Evolutionary conservation across 2,329 filamentous ascomycete genomes (phyloP).

Genomic region (Nemania serpens): DNA sequence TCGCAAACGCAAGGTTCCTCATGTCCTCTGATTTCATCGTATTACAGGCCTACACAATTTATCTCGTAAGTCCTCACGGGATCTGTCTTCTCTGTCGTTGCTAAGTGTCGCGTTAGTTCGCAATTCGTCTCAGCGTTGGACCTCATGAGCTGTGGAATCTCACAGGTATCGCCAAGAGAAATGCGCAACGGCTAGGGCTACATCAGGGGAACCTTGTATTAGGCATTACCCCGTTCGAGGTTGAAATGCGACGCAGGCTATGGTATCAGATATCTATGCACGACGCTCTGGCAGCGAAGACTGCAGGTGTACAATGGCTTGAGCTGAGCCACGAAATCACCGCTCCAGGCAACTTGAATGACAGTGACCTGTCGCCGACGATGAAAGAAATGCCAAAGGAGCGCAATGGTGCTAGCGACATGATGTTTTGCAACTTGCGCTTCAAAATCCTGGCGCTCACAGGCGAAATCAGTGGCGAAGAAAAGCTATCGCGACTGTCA

Average conservation of each 20-base stretch:
- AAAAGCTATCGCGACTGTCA: not conserved
- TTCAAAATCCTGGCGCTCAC: slow-evolving; percentile 3
- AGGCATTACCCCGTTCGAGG: slow-evolving; percentile 1
- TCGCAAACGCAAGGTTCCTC: slow-evolving; percentile 6
- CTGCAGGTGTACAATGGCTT: not conserved
- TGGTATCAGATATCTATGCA: slow-evolving; percentile 3
- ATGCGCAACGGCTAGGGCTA: slow-evolving; percentile 6
- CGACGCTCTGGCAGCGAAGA: not conserved
- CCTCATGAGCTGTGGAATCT: slow-evolving; percentile 12
- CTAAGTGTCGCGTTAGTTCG: not conserved
- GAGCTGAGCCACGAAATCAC: not conserved
- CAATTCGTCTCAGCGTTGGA: not conserved
- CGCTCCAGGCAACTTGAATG: slow-evolving; percentile 6
- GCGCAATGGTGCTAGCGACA: slow-evolving; percentile 4
- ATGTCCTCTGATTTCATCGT: slow-evolving; percentile 2
- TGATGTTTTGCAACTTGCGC: slow-evolving; percentile 12
- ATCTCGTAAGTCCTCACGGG: slow-evolving; percentile 5
- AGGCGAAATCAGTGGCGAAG: not conserved
- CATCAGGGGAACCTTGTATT: slow-evolving; percentile 1
- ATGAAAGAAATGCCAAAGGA: slow-evolving; percentile 1
- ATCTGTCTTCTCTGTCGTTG: not conserved
- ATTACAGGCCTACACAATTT: slow-evolving; percentile 10
- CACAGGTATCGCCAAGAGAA: slow-evolving; percentile 6
- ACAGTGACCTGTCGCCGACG: slow-evolving; percentile 1
- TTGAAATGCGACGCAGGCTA: slow-evolving; percentile 6